Conservation (phyloP, 2,329 filamentous ascomycete species). For the Lachnellula hyalina region DNA sequence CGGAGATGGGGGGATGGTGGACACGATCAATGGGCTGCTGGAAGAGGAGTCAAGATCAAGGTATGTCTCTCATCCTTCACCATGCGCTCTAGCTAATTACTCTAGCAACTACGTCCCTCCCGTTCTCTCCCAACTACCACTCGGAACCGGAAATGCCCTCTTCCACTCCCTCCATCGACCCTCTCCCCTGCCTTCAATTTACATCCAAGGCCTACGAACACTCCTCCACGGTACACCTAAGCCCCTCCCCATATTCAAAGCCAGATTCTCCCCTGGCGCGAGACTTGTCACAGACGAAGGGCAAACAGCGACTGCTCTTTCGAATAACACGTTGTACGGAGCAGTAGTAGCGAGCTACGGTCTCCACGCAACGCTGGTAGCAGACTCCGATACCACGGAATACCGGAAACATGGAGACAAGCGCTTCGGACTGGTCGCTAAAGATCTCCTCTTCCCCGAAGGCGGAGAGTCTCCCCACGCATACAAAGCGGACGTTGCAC, state of each 20-base stretch:
- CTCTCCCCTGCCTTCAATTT: slow-evolving; percentile 40
- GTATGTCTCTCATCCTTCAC: slow-evolving; percentile 16
- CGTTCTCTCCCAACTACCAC: slow-evolving; percentile 49
- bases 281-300: slow-evolving; percentile 37
- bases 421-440: slow-evolving; percentile 80
- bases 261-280: slow-evolving; percentile 53
- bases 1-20: slow-evolving; percentile 81
- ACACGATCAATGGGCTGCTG: slow-evolving; percentile 67
- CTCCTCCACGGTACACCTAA: slow-evolving; percentile 52
- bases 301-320: slow-evolving; percentile 21
- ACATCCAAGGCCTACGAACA: slow-evolving; percentile 44
- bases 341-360: slow-evolving; percentile 87
- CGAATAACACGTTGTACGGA: slow-evolving; percentile 49
- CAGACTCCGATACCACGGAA: slow-evolving; percentile 79
- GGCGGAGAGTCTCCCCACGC: slow-evolving; percentile 45
- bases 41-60: slow-evolving; percentile 16
- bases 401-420: slow-evolving; percentile 73
- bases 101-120: slow-evolving; percentile 32
- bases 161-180: slow-evolving; percentile 53
- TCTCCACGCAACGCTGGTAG: slow-evolving; percentile 82
- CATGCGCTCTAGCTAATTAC: slow-evolving; percentile 17
- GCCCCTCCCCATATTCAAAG: slow-evolving; percentile 57
- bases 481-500: slow-evolving; percentile 49
- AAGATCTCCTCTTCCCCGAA: slow-evolving; percentile 61
- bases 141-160: slow-evolving; percentile 62